Evolutionary conservation across 2,329 filamentous ascomycete genomes (phyloP).

Genomic region (Nothophaeocryptopus gaeumannii): DNA sequence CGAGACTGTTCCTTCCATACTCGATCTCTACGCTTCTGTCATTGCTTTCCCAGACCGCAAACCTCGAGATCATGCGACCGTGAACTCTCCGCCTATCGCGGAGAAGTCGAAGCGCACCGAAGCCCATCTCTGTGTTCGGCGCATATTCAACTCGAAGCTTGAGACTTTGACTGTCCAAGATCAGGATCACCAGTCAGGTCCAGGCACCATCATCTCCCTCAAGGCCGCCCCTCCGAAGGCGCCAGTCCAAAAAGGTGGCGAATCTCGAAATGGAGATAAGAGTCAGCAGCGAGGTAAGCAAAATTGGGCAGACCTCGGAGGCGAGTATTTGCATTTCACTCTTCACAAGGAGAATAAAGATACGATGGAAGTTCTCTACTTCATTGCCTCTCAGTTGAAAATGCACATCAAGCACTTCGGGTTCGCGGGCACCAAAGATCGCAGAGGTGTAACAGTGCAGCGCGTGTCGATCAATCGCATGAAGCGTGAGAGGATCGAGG

Average conservation of each 20-base stretch:
- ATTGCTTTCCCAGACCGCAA: conserved; percentile 55
- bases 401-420: conserved; percentile 66
- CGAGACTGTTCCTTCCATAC: conserved; percentile 49
- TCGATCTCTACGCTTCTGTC: conserved; percentile 56
- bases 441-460: conserved; percentile 81
- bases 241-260: conserved; percentile 12
- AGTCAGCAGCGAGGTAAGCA: conserved; percentile 43
- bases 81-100: conserved; percentile 54
- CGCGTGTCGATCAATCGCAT: conserved; percentile 67
- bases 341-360: conserved; percentile 97
- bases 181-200: conserved; percentile 43
- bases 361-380: conserved; percentile 84
- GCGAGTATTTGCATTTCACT: conserved; percentile 83
- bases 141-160: conserved; percentile 73
- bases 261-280: conserved; percentile 18
- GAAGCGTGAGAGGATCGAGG: conserved; percentile 61
- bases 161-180: conserved; percentile 74
- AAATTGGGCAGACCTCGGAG: conserved; percentile 65
- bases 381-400: conserved; percentile 70
- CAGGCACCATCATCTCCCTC: conserved; percentile 63
- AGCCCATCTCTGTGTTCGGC: conserved; percentile 66
- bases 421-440: conserved; percentile 89
- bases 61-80: conserved; percentile 52
- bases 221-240: conserved; percentile 42
- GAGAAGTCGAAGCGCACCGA: conserved; percentile 62